These are phyloP conservation scores for Colletotrichum ledebouriae DNA, from an alignment of 2,329 filamentous ascomycete species.

Conservation along the genomic window DNA sequence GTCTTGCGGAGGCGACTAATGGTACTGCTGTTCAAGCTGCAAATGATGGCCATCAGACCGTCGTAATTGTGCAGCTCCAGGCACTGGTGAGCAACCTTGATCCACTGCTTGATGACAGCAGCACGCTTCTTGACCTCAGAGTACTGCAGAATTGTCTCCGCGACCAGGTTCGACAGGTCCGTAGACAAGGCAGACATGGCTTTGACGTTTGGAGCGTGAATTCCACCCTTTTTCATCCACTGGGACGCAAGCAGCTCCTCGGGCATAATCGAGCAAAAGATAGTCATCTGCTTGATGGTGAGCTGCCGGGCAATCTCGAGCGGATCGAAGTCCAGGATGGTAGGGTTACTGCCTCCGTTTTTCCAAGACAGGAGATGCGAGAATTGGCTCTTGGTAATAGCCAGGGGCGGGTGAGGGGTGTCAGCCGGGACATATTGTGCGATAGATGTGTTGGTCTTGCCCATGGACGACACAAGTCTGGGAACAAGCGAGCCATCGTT, in stretches of 20 bases:
- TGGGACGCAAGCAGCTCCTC: slow-evolving; percentile 92
- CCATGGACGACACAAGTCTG: slow-evolving; percentile 85
- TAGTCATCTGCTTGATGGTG: slow-evolving; percentile 89
- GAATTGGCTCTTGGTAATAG: slow-evolving; percentile 82
- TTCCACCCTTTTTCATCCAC: slow-evolving; percentile 91
- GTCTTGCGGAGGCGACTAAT: slow-evolving; percentile 90
- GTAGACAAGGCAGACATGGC: slow-evolving; percentile 95
- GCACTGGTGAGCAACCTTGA: slow-evolving; percentile 91
- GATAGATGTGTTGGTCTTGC: slow-evolving; percentile 85
- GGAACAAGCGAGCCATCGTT: slow-evolving; percentile 83
- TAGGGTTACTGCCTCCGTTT: slow-evolving; percentile 76
- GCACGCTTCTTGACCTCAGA: slow-evolving; percentile 95
- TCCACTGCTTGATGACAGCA: slow-evolving; percentile 94
- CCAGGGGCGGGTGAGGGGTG: slow-evolving; percentile 76
- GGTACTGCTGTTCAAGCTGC: slow-evolving; percentile 91
- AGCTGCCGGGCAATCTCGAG: slow-evolving; percentile 92
- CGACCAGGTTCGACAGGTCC: slow-evolving; percentile 91
- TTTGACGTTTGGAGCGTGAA: slow-evolving; percentile 87
- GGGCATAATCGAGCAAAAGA: slow-evolving; percentile 92
- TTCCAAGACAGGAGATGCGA: slow-evolving; percentile 81
- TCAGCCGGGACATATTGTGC: slow-evolving; percentile 79
- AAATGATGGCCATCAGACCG: slow-evolving; percentile 96
- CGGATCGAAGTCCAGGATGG: slow-evolving; percentile 90
- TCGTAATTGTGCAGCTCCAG: slow-evolving; percentile 96
- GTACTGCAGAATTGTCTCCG: slow-evolving; percentile 89